phyloP scores from a whole-genome alignment of 345 rosid species.

The Pistacia integerrima region DNA sequence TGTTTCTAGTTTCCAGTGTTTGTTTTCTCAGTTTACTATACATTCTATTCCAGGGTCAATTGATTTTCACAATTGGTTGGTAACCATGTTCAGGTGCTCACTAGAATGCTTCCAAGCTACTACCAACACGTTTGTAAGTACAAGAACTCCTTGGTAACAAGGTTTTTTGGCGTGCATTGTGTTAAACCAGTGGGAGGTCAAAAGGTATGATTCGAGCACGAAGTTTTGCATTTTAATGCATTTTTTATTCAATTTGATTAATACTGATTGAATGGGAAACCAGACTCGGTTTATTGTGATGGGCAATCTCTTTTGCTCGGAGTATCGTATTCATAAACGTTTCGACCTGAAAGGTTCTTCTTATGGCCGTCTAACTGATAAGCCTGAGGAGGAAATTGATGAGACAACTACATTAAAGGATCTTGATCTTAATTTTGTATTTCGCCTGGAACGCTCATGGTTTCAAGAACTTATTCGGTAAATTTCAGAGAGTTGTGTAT shows the following conservation, averaged over 20 bases:
- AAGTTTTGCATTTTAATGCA: neutral
- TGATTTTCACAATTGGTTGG: constrained; percentile 7
- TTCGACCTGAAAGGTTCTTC: constrained; percentile 80
- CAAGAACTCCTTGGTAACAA: constrained; percentile 66
- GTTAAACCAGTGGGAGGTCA: constrained; percentile 63
- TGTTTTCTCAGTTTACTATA: neutral
- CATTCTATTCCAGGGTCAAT: neutral
- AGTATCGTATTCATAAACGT: constrained; percentile 62
- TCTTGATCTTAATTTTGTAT: constrained; percentile 66
- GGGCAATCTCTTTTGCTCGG: constrained; percentile 71
- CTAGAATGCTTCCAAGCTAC: constrained; percentile 65
- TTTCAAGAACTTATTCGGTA: constrained; percentile 59
- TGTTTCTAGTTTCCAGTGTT: neutral
- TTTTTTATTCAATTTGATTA: constrained; percentile 1
- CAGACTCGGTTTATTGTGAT: constrained; percentile 71
- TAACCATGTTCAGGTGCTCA: constrained; percentile 49
- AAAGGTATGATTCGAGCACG: constrained; percentile 42
- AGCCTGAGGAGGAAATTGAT: constrained; percentile 53
- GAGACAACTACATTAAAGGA: constrained; percentile 74
- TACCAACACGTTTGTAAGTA: constrained; percentile 64
- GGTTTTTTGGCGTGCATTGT: constrained; percentile 75
- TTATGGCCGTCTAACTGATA: constrained; percentile 63
- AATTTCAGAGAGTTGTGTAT: neutral
- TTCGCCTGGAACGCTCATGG: constrained; percentile 55
- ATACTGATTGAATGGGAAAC: constrained; percentile 13